A percentile compares a stretch with the other conserved stretches of the same genome.
Evolutionary conservation across 2,329 filamentous ascomycete species (phyloP).

Genomic region (Incumbomyces delicatus): DNA sequence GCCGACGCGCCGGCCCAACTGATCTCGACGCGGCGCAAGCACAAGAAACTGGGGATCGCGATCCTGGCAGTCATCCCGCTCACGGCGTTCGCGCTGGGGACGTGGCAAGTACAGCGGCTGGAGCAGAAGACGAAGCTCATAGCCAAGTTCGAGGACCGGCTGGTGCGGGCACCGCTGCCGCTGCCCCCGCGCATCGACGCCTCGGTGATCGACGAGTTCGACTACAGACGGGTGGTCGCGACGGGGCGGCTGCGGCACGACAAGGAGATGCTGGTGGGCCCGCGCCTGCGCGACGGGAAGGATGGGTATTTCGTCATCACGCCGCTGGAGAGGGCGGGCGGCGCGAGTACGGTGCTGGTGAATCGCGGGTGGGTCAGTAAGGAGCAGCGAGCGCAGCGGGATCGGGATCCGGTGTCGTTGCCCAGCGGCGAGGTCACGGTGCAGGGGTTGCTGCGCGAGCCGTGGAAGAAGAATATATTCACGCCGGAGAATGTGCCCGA

Average conservation of each 20-base stretch:
- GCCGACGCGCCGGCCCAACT: conserved; percentile 77
- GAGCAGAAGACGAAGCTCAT: conserved; percentile 91
- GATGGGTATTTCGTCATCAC: conserved; percentile 89
- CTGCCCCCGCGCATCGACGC: conserved; percentile 77
- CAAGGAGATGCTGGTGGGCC: conserved; percentile 91
- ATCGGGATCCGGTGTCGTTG: conserved; percentile 51
- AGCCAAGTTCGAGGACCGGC: conserved; percentile 81
- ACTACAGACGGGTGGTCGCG: conserved; percentile 75
- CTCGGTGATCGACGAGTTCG: conserved; percentile 73
- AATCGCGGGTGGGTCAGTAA: conserved; percentile 88
- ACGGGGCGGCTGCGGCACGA: conserved; percentile 71
- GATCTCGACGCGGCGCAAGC: conserved; percentile 62
- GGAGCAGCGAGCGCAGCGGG: conserved; percentile 55
- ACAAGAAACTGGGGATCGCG: conserved; percentile 32
- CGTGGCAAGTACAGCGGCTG: conserved; percentile 90
- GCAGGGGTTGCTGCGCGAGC: conserved; percentile 74
- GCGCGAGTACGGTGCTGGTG: conserved; percentile 62
- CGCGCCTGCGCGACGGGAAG: conserved; percentile 76
- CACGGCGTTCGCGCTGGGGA: conserved; percentile 80
- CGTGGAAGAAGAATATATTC: conserved; percentile 97
- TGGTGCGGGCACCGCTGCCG: conserved; percentile 75
- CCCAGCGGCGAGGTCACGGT: conserved; percentile 64
- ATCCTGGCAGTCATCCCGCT: conserved; percentile 67
- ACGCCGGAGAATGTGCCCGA: conserved; percentile 83
- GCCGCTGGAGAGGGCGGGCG: conserved; percentile 62